Base-by-base conservation (phyloP, 2,329 filamentous ascomycete genomes). In the Ceratocystis papillata region DNA sequence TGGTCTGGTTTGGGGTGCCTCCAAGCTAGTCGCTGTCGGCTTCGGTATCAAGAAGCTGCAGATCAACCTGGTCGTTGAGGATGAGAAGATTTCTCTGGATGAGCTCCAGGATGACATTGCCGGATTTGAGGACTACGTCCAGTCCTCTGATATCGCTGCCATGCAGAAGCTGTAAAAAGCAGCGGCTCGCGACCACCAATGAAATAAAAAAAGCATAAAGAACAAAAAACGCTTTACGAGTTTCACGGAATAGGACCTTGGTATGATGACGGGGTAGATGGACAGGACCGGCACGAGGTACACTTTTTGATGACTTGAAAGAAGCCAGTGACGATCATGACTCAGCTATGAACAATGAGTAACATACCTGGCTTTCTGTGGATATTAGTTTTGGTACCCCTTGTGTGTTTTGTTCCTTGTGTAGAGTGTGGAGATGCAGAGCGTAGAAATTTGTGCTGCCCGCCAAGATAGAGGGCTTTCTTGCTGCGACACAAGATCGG, bases 11-110 rank as follows among this genome's bases (percentile, higher is more conserved):
- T 99, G 94, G 94, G 93, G 93, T 86, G 86, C 82, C 70, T 92
- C 89, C 77, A 89, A 94, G 83, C 82, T 96, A 71, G 87, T 96
- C 64, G 78, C 92, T 71, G 87, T 99, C 73, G 93, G 92, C 74
- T 99, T 90, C 83, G 94, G 94, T 83, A 95, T 99, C 83, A 94
- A 89, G 84, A 97, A 97, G 86, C 87, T 99, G 70, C 93, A 97
- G 85, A 96, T 99, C 83, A 97, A 90, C 87, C 79, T 97, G 72
- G 91, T 97, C 73, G 81, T 97, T 71, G 94, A 97, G 83, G 94
- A 99, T 55, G 68, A 68, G 46, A 69, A 69, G 59, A 63, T 99
- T 75, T 92, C 89, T 71, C 77, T 89, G 70, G 84, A 87, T 72
- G 93, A 96, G 70, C 87, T 99, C 72, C 85, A 96, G 83, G 86